These are phyloP conservation scores for Eutypa lata DNA, from an alignment of 2,329 filamentous ascomycete genomes.

Conservation along the genomic window DNA sequence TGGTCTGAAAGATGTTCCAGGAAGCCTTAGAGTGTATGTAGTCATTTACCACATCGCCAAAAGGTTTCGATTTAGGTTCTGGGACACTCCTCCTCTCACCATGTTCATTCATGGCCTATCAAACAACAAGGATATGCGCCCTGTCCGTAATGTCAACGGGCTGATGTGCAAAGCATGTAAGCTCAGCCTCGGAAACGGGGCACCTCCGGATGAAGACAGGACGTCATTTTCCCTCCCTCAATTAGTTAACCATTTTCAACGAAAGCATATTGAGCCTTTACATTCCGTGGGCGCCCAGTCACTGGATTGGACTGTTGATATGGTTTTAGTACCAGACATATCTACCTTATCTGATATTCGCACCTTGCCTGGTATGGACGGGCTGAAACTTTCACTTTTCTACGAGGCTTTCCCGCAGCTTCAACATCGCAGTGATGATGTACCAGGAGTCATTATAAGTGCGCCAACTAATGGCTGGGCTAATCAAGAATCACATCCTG, in stretches of 20 bases:
- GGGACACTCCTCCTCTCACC: constrained; percentile 51
- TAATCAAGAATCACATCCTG: background rate
- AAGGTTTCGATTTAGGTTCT: constrained; percentile 56
- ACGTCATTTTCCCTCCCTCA: constrained; percentile 54
- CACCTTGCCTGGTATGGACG: constrained; percentile 26
- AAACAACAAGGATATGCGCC: constrained; percentile 55
- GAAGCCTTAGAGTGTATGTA: constrained; percentile 59
- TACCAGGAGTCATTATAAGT: background rate
- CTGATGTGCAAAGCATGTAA: constrained; percentile 55
- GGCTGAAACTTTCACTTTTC: constrained; percentile 32
- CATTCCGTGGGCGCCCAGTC: constrained; percentile 15
- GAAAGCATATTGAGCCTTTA: constrained; percentile 34
- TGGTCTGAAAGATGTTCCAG: constrained; percentile 58
- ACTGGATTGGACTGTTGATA: constrained; percentile 44
- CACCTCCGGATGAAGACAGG: constrained; percentile 27
- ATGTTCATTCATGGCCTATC: constrained; percentile 59
- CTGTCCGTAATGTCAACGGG: constrained; percentile 51
- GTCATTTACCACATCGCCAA: constrained; percentile 61
- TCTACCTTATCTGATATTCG: constrained; percentile 27
- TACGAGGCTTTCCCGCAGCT: constrained; percentile 36
- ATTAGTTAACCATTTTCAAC: constrained; percentile 58
- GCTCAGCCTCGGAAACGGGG: constrained; percentile 29
- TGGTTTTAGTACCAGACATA: constrained; percentile 41
- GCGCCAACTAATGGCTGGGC: background rate
- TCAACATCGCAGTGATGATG: constrained; percentile 18